Evolutionary conservation across 352 stramenopile genomes (phyloP).

Genomic region (Pythium insidiosum): DNA sequence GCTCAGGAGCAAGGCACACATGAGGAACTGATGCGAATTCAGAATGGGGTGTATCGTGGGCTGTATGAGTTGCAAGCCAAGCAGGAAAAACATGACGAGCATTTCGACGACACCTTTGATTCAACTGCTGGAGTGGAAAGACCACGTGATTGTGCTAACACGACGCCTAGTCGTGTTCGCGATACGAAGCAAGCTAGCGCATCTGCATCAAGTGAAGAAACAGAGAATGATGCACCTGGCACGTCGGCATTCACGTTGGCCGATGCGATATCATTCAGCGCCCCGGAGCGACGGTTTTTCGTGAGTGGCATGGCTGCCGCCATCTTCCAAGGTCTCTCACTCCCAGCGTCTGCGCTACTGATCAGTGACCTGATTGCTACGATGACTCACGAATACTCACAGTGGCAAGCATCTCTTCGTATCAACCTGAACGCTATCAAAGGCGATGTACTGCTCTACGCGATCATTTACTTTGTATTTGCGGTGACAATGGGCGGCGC

Average conservation of each 20-base stretch:
- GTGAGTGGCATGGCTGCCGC: constrained; percentile 8
- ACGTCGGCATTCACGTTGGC: constrained; percentile 27
- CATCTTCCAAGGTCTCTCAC: constrained; percentile 13
- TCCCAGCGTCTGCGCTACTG: constrained; percentile 19
- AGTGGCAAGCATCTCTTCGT: constrained; percentile 10
- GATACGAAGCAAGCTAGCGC: constrained; percentile 32
- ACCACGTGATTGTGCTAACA: constrained; percentile 82
- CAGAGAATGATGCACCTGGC: too few species aligned
- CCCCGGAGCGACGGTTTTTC: constrained; percentile 28
- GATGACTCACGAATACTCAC: constrained; percentile 28
- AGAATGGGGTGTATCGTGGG: constrained; percentile 70
- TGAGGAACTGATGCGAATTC: constrained; percentile 25
- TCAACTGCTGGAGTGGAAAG: constrained; percentile 11
- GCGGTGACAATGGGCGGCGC: constrained; percentile 17
- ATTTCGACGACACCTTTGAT: too few species aligned
- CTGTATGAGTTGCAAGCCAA: constrained; percentile 50
- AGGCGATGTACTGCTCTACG: constrained; percentile 14
- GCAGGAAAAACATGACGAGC: background rate
- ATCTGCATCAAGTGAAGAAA: constrained; percentile 34
- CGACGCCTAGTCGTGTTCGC: constrained; percentile 83
- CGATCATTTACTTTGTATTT: constrained; percentile 18
- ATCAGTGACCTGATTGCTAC: constrained; percentile 23
- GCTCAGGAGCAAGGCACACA: constrained; percentile 25
- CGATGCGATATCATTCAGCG: constrained; percentile 20
- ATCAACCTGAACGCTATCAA: constrained; percentile 20